Conservation (phyloP, 2,329 filamentous ascomycete genomes). For the Pseudonectria buxi region DNA sequence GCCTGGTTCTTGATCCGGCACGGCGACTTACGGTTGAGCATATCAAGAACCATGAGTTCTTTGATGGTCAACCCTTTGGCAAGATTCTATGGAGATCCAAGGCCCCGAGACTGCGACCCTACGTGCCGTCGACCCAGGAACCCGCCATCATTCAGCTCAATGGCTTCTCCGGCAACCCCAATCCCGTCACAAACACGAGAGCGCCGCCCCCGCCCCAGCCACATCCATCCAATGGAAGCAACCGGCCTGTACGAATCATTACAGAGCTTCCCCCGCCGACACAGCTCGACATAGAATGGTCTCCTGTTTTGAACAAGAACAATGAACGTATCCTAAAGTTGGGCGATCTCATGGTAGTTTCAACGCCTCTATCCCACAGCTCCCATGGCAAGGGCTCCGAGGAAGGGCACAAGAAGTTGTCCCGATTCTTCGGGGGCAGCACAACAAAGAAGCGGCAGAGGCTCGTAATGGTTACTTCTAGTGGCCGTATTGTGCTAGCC, state of each 20-base stretch:
- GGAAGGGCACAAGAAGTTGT: conserved; percentile 79
- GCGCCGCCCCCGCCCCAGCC: conserved; percentile 30
- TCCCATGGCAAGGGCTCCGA: conserved; percentile 64
- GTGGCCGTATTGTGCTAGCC: conserved; percentile 81
- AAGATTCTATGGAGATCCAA: conserved; percentile 82
- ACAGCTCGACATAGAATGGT: conserved; percentile 97
- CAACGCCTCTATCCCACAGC: conserved; percentile 69
- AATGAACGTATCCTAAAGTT: conserved; percentile 94
- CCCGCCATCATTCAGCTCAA: conserved; percentile 69
- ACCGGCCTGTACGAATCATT: conserved; percentile 71
- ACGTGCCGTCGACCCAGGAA: conserved; percentile 69
- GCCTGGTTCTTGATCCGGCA: conserved; percentile 81
- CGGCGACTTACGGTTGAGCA: conserved; percentile 86
- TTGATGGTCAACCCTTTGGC: conserved; percentile 79
- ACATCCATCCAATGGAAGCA: conserved; percentile 36
- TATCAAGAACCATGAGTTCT: conserved; percentile 95
- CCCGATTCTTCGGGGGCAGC: conserved; percentile 86
- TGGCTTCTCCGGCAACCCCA: conserved; percentile 34
- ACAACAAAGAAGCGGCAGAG: conserved; percentile 89
- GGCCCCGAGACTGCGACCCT: conserved; percentile 78
- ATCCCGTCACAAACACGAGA: conserved; percentile 24
- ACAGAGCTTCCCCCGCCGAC: conserved; percentile 95
- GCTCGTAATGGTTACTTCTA: conserved; percentile 90
- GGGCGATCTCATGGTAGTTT: conserved; percentile 80
- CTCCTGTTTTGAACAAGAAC: conserved; percentile 79